Evolutionary conservation across 2,329 filamentous ascomycete genomes (phyloP).

Genomic region (Cercospora brassicicola): DNA sequence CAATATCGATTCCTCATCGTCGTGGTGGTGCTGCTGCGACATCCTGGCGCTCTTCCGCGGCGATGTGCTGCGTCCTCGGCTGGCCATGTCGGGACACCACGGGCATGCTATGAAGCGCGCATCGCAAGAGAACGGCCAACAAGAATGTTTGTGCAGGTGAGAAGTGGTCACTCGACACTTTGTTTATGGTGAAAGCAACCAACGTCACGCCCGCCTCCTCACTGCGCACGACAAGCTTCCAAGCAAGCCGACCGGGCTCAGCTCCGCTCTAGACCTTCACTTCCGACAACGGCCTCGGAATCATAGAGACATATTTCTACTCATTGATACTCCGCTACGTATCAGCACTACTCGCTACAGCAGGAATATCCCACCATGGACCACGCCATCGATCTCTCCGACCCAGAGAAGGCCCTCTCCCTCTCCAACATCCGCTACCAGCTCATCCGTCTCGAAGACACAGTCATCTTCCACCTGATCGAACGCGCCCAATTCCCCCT

Average conservation of each 20-base stretch:
- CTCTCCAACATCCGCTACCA: conserved; percentile 82
- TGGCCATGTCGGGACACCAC: conserved; percentile 24
- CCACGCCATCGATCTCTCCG: conserved; percentile 80
- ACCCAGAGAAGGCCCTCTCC: conserved; percentile 82
- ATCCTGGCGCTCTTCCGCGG: conserved; percentile 27
- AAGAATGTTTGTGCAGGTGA: neutral
- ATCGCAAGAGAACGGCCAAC: conserved; percentile 3
- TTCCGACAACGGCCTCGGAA: neutral
- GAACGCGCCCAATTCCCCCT: conserved; percentile 97
- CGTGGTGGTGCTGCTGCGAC: conserved; percentile 20
- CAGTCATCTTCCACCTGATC: conserved; percentile 94
- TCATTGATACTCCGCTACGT: neutral
- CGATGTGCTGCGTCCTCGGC: conserved; percentile 35
- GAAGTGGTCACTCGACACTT: conserved; percentile 11
- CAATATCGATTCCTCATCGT: conserved; percentile 31
- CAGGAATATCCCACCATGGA: conserved; percentile 63
- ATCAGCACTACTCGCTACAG: neutral
- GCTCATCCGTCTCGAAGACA: conserved; percentile 87
- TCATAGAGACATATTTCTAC: neutral
- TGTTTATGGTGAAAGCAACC: conserved; percentile 5
- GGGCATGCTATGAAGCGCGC: conserved; percentile 16
- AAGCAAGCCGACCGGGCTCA: neutral
- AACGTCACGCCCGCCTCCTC: conserved; percentile 5
- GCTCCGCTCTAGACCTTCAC: neutral
- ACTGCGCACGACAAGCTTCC: neutral